Conservation (phyloP, 139 green algal genomes). For the Coelastrella sp. region DNA sequence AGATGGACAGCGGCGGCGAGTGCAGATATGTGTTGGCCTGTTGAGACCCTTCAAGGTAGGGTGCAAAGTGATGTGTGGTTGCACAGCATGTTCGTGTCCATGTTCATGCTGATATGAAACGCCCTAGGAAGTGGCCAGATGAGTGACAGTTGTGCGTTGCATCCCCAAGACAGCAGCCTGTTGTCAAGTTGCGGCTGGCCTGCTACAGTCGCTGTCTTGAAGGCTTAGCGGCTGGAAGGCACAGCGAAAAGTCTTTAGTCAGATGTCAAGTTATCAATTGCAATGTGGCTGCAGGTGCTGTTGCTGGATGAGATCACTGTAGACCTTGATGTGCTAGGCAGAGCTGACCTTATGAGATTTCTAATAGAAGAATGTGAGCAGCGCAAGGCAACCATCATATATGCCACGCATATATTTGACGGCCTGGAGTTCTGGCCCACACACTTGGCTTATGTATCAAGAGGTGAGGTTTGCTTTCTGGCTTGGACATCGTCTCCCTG, state of each 20-base stretch:
- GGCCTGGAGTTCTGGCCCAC: slow-evolving; percentile 95
- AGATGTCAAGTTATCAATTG: neutral
- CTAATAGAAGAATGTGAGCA: slow-evolving; percentile 85
- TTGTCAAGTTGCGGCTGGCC: too few relatives aligned
- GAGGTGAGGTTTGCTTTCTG: slow-evolving; percentile 53
- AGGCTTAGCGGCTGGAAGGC: too few relatives aligned
- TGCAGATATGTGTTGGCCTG: slow-evolving; percentile 95
- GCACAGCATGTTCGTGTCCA: too few relatives aligned
- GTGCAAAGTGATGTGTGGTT: neutral
- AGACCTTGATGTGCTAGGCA: slow-evolving; percentile 97
- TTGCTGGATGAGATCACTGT: slow-evolving; percentile 99
- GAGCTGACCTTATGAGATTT: slow-evolving; percentile 94
- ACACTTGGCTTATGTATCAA: slow-evolving; percentile 92
- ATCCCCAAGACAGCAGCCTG: too few relatives aligned
- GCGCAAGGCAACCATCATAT: slow-evolving; percentile 86
- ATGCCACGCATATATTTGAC: slow-evolving; percentile 99
- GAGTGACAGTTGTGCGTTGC: too few relatives aligned
- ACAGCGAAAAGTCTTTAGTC: too few relatives aligned
- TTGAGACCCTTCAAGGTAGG: slow-evolving; percentile 88
- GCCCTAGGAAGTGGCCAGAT: too few relatives aligned
- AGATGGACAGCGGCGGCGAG: slow-evolving; percentile 92
- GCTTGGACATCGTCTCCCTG: too few relatives aligned
- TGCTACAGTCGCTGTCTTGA: too few relatives aligned
- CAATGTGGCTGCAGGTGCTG: slow-evolving; percentile 69
- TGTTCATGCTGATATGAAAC: too few relatives aligned